Conservation (phyloP, 352 stramenopile genomes). For the Elongisporangium prolatum region DNA sequence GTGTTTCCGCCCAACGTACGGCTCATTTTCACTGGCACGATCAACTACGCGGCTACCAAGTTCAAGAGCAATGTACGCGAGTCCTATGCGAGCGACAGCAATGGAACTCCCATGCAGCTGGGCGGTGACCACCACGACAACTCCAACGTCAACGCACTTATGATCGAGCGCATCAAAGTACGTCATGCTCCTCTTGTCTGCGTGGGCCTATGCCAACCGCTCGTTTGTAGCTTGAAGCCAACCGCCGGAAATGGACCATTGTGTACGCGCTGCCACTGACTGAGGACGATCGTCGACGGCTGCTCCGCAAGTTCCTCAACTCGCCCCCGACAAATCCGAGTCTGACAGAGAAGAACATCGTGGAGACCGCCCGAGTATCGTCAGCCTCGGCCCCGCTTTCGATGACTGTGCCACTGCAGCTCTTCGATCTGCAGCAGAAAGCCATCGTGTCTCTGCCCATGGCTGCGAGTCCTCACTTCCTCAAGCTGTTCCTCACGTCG, state of each 20-base stretch:
- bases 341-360: constrained; percentile 13
- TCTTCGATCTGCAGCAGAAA: constrained; percentile 79
- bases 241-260: constrained; percentile 69
- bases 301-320: constrained; percentile 64
- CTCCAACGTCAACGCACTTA: constrained; percentile 50
- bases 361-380: constrained; percentile 2
- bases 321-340: constrained; percentile 19
- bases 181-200: background rate
- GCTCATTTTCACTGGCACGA: constrained; percentile 76
- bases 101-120: background rate
- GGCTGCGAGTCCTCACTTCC: constrained; percentile 48
- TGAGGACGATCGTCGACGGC: constrained; percentile 51
- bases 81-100: background rate
- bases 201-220: background rate
- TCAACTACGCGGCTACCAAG: constrained; percentile 42
- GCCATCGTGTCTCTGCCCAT: constrained; percentile 55
- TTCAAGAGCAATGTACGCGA: constrained; percentile 9
- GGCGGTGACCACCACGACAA: constrained; percentile 60
- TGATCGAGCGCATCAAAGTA: constrained; percentile 81
- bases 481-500: constrained; percentile 57
- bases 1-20: constrained; percentile 85
- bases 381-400: background rate
- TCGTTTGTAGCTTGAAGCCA: constrained; percentile 54
- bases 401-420: constrained; percentile 26
- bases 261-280: constrained; percentile 50